Percentiles rank a stretch among this genome's conserved stretches.
phyloP scores from a whole-genome alignment of 176 grass and related monocot species.

The Hordeum vulgare region DNA sequence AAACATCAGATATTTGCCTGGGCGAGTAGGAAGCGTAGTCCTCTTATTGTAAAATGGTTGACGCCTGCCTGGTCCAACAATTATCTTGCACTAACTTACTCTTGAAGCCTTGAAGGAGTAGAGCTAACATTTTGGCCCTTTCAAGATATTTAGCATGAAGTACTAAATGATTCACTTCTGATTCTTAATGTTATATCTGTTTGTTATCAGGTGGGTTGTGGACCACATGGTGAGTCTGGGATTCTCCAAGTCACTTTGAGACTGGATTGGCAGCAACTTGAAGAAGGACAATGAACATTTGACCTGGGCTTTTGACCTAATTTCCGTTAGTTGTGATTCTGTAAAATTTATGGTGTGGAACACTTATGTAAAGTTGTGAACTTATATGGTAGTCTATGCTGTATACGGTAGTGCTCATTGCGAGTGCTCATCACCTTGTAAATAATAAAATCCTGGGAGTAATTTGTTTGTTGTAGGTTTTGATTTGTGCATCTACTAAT shows the following conservation, averaged over 20 bases:
- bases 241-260: constrained; percentile 82
- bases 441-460: too few relatives aligned
- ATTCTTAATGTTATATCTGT: not conserved
- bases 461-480: too few relatives aligned
- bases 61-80: not conserved
- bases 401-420: too few relatives aligned
- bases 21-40: not conserved
- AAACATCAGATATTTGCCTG: not conserved
- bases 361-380: too few relatives aligned
- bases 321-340: too few relatives aligned
- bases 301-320: constrained; percentile 87
- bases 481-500: too few relatives aligned
- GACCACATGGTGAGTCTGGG: constrained; percentile 83
- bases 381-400: too few relatives aligned
- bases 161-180: not conserved
- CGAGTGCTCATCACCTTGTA: too few relatives aligned
- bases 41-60: not conserved
- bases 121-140: not conserved
- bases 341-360: too few relatives aligned
- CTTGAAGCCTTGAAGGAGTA: not conserved
- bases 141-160: not conserved
- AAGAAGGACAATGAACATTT: constrained; percentile 64
- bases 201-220: constrained; percentile 71
- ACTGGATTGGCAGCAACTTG: constrained; percentile 94
- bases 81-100: not conserved